A percentile compares a stretch with the other conserved stretches of the same genome.
Conservation (phyloP, 106 monocot genomes). For the Dendrobium huoshanense region DNA sequence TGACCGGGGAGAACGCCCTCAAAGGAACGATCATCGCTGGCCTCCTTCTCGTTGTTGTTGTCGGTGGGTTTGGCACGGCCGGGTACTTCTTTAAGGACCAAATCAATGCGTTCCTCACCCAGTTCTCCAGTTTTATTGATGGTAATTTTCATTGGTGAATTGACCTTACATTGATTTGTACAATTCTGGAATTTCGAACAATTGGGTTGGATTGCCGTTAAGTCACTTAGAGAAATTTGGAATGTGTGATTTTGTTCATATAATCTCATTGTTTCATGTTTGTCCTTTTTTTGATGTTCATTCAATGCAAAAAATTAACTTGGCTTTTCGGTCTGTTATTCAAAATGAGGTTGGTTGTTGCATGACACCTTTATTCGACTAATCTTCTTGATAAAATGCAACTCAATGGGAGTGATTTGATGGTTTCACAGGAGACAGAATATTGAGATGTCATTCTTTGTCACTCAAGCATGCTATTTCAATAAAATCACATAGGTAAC, state of each 20-base stretch:
- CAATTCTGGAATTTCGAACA: background rate
- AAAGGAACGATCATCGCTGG: constrained; percentile 83
- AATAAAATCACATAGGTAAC: background rate
- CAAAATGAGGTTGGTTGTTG: background rate
- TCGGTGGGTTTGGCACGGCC: constrained; percentile 70
- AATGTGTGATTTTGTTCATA: background rate
- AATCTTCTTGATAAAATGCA: background rate
- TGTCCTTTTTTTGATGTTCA: too few species aligned
- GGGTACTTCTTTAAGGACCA: constrained; percentile 88
- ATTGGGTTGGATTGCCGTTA: background rate
- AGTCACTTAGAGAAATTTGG: background rate
- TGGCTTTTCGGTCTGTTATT: background rate
- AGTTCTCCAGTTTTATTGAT: constrained; percentile 82
- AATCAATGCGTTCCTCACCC: constrained; percentile 79
- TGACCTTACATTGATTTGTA: background rate
- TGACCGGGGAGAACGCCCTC: constrained; percentile 32
- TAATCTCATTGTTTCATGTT: background rate
- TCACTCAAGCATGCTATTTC: background rate
- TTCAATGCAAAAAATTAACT: background rate
- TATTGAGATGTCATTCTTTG: background rate
- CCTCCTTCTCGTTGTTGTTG: constrained; percentile 56
- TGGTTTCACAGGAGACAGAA: background rate
- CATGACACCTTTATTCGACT: background rate
- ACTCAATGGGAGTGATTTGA: background rate
- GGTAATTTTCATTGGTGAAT: constrained; percentile 29